Evolutionary conservation across 139 green algal species (phyloP), one percentile per base, ranked within the genome.

Genomic region (Chlorella sp.): DNA sequence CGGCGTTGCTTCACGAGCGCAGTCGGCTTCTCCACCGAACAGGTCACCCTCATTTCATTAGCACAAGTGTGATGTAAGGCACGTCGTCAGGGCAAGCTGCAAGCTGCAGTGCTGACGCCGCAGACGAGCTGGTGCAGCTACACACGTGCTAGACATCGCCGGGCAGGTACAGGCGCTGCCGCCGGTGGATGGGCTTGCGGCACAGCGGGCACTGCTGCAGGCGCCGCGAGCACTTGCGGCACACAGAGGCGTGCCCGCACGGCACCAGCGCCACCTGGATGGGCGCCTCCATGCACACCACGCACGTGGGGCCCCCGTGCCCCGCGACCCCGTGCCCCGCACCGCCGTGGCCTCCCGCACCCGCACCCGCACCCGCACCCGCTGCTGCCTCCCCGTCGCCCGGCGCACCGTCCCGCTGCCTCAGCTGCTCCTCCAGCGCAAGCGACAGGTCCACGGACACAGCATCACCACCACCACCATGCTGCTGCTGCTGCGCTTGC

Each of bases 191-290:
- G 5, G 85, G 85, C 68, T 81, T 84, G 17, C 91, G 73, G 82
- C 91, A 96, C 3, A 94, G 80, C 4, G 91, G 91, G 70, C 91
- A 96, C 17, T 76, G 67, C 32, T 66, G 30, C 42, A 96, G 69
- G 4, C 89, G 75, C 26, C 90, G 74, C 68, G 63, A 77, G 82
- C 91, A 96, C 6, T 83, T 72, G 1, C 91, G 59, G 80, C 91
- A 95, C 74, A 90, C 81, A 72, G 83, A 88, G 14, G 86, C 83
- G 75, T 96, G 91, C 3, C 91, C 91, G 73, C 91, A 96, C 1
- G 91, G 91, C 31, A 96, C 85, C 5, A 91, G 42, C 42, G 88
- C 90, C 62, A 88, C 86, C 83, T 95, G 68, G 5, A 92, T 82
- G 0, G 86, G 82, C 17, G 82, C 69, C 69, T 82, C 80, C 76